Evolutionary conservation across 2,329 filamentous ascomycete species (phyloP).

Genomic region (Phialemoniopsis sp.): DNA sequence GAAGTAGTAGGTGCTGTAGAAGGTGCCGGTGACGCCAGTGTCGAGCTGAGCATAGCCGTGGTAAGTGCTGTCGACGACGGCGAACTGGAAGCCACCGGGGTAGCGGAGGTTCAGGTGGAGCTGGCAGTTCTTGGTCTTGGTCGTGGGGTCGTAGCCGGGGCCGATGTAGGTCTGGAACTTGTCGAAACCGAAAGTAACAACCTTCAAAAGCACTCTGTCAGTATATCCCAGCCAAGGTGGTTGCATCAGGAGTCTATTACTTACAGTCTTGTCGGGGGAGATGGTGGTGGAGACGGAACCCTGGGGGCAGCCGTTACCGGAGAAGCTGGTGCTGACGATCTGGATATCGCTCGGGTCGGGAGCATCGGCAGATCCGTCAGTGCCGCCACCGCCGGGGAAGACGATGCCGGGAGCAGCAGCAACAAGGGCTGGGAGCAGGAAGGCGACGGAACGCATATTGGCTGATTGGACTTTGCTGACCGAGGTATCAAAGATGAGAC

Average conservation of each 20-base stretch:
- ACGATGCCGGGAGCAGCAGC: slow-evolving; percentile 25
- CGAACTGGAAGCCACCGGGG: slow-evolving; percentile 41
- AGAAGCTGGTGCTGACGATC: slow-evolving; percentile 32
- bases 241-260: slow-evolving; percentile 3
- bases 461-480: not conserved
- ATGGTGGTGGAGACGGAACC: slow-evolving; percentile 35
- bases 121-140: slow-evolving; percentile 42
- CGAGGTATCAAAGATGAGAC: slow-evolving; percentile 3
- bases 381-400: slow-evolving; percentile 14
- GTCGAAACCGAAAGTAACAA: slow-evolving; percentile 43
- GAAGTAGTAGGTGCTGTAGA: slow-evolving; percentile 44
- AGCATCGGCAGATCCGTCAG: slow-evolving; percentile 22
- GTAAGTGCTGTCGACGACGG: slow-evolving; percentile 42
- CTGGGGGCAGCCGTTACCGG: slow-evolving; percentile 39
- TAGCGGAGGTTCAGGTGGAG: slow-evolving; percentile 41
- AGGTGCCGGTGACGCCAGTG: slow-evolving; percentile 34
- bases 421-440: slow-evolving; percentile 29
- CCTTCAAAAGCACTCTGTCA: slow-evolving; percentile 15
- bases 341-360: slow-evolving; percentile 35
- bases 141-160: slow-evolving; percentile 26
- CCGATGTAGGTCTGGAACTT: slow-evolving; percentile 42
- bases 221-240: too few relatives aligned
- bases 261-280: slow-evolving; percentile 35
- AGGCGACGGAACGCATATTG: slow-evolving; percentile 28
- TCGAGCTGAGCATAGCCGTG: slow-evolving; percentile 44